A percentile compares a stretch with the other conserved stretches of the same genome.
phyloP scores from a whole-genome alignment of 192 early-diverging fungal genomes.

The Geosiphon pyriformis region DNA sequence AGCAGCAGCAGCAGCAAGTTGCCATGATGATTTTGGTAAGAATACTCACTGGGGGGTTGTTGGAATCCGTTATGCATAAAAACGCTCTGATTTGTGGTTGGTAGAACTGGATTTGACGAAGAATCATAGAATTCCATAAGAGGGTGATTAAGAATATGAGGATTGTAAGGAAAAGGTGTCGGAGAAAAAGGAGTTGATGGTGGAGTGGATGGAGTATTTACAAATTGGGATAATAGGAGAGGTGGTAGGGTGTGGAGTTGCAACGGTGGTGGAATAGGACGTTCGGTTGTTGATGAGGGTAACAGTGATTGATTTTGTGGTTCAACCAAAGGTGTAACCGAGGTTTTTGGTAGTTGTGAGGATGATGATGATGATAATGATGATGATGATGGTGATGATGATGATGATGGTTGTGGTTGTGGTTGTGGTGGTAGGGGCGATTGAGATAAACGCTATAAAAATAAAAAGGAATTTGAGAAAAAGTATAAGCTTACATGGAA shows the following conservation, averaged over 20 bases:
- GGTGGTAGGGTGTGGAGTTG: constrained; percentile 4
- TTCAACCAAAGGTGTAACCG: background rate
- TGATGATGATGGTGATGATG: background rate
- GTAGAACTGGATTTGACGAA: background rate
- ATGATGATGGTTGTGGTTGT: background rate
- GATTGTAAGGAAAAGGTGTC: background rate
- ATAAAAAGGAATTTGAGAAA: background rate
- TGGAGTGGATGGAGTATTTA: background rate
- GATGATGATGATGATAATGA: background rate
- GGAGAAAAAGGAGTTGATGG: constrained; percentile 7
- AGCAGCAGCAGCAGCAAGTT: no score
- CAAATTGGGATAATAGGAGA: background rate
- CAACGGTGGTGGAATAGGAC: background rate
- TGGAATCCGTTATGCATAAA: constrained; percentile 23
- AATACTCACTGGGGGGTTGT: constrained; percentile 13
- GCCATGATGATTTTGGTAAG: background rate
- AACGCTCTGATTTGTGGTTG: constrained; percentile 8
- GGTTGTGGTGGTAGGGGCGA: background rate
- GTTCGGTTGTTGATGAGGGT: no score
- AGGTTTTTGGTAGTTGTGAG: background rate
- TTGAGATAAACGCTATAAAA: background rate
- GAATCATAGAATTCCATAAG: background rate
- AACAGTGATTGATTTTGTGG: background rate
- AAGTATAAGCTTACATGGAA: no score
- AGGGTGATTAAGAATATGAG: background rate